Evolutionary conservation across 2,329 filamentous ascomycete genomes (phyloP), one percentile per base, ranked within the genome.

Genomic region (Polytolypa hystricis): DNA sequence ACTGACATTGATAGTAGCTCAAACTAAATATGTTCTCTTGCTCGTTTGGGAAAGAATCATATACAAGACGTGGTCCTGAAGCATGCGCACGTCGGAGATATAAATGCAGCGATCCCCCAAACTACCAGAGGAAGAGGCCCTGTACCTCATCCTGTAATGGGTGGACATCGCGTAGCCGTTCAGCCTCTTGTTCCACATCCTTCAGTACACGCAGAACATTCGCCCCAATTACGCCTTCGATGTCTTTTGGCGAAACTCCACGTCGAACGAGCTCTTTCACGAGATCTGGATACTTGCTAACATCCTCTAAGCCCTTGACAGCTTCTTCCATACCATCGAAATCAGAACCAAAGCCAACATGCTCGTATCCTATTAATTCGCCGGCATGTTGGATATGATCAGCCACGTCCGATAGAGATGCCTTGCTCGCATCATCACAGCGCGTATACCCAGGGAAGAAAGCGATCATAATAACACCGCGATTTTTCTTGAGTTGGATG

Each of bases 391-490:
- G 69, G 42, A 95, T 80, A 56, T 95, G 89, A 42, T 77, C 70
- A 1, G 77, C 84, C 1, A 93, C 84, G 42, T 87, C 83, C 15
- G 69, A 68, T 23, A 96, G 58, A 0, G 84, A 93, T 6, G 77
- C 74, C 44, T 87, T 80, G 34, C 67, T 67, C 1, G 70, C 64
- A 7, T 73, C 69, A 1, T 71, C 66, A 56, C 87, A 94, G 18
- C 79, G 83, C 42, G 94, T 75, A 56, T 94, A 95, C 12, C 78
- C 77, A 0, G 85, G 84, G 11, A 74, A 67, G 52, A 94, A 93
- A 56, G 93, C 95, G 43, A 95, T 76, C 85, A 95, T 93, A 36
- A 95, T 83, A 7, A 96, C 51, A 3, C 81, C 81, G 43, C 79
- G 74, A 2, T 71, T 75, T 49, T 74, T 57, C 56, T 83, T 84